phyloP scores from a whole-genome alignment of 257 asterid genomes.

The Solanum tarijense region DNA sequence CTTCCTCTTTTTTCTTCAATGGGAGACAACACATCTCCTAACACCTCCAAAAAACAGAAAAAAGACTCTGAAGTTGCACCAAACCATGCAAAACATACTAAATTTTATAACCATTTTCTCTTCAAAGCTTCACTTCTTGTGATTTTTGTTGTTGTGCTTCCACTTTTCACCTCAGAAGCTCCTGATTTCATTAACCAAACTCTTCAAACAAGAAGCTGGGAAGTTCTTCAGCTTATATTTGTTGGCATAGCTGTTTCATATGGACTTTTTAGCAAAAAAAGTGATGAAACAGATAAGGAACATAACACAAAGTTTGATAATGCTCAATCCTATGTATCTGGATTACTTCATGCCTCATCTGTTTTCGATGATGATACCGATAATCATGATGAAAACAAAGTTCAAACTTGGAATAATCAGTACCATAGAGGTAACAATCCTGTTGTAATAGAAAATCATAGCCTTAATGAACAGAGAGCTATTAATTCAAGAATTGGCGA shows the following conservation, averaged over 20 bases:
- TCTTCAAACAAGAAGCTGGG: slow-evolving; percentile 64
- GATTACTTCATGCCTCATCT: slow-evolving; percentile 71
- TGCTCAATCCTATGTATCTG: slow-evolving; percentile 57
- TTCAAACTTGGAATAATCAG: slow-evolving; percentile 57
- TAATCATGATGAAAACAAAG: slow-evolving; percentile 32
- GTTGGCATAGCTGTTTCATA: slow-evolving; percentile 96
- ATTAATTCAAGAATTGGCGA: slow-evolving; percentile 23
- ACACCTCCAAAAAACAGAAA: slow-evolving; percentile 20
- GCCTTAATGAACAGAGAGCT: slow-evolving; percentile 7
- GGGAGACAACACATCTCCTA: slow-evolving; percentile 35
- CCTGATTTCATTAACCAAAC: slow-evolving; percentile 66
- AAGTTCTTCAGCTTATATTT: slow-evolving; percentile 74
- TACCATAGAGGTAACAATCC: slow-evolving; percentile 62
- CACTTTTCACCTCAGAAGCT: slow-evolving; percentile 55
- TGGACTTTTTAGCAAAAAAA: slow-evolving; percentile 77
- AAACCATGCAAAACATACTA: slow-evolving; percentile 36
- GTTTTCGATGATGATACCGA: slow-evolving; percentile 82
- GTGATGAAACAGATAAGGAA: slow-evolving; percentile 50
- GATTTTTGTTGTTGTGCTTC: slow-evolving; percentile 42
- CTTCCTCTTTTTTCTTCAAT: slow-evolving; percentile 26
- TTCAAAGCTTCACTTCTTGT: slow-evolving; percentile 48
- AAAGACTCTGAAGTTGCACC: slow-evolving; percentile 1
- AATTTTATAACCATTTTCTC: slow-evolving; percentile 33
- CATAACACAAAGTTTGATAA: slow-evolving; percentile 22
- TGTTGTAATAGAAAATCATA: slow-evolving; percentile 23